These are phyloP conservation scores for Pestalotiopsis sp. DNA, from an alignment of 2,329 filamentous ascomycete genomes.

Conservation along the genomic window DNA sequence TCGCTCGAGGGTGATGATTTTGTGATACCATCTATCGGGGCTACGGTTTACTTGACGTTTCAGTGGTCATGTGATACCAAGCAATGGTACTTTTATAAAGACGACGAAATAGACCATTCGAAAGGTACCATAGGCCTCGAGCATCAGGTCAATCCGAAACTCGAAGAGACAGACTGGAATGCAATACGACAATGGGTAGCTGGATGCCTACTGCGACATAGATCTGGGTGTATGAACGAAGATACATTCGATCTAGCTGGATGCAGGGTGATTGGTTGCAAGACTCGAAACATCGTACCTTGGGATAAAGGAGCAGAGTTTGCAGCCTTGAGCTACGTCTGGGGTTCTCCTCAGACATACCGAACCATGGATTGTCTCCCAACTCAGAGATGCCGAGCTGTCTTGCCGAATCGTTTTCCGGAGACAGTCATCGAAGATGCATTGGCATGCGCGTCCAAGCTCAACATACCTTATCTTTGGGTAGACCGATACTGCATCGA, in stretches of 20 bases:
- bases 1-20: no score
- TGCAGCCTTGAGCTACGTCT: not conserved
- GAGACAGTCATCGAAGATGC: not conserved
- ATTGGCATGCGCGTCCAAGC: not conserved
- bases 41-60: no score
- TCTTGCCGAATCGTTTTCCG: not conserved
- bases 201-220: not conserved
- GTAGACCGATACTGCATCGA: not conserved
- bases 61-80: no score
- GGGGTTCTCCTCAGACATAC: not conserved
- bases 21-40: no score
- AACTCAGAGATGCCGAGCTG: not conserved
- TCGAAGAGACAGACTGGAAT: not conserved
- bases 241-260: not conserved
- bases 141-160: not conserved
- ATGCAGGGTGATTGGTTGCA: not conserved
- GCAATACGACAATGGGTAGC: not conserved
- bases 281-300: not conserved
- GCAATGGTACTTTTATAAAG: not conserved
- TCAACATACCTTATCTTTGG: not conserved
- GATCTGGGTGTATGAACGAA: rapidly evolving
- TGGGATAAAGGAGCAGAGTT: not conserved
- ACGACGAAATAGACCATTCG: not conserved
- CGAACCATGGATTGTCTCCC: no score
- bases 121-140: not conserved